A percentile compares a stretch with the other conserved stretches of the same genome.
These are phyloP conservation scores for Gamsiella multidivaricata DNA, from an alignment of 192 early-diverging fungal genomes.

Conservation along the genomic window DNA sequence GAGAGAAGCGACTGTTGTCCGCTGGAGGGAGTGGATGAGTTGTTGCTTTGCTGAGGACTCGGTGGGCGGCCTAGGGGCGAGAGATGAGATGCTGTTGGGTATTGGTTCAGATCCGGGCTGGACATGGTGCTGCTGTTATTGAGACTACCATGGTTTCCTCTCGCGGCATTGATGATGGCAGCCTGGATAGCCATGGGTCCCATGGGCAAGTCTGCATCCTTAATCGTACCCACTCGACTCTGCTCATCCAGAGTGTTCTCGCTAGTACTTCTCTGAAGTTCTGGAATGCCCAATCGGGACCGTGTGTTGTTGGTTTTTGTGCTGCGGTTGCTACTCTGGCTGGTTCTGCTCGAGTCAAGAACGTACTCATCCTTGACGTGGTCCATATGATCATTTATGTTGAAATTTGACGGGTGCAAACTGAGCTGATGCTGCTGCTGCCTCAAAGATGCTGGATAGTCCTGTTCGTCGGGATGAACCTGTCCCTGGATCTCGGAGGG, in stretches of 20 bases:
- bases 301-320: neutral
- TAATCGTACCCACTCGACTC: neutral
- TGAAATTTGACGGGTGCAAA: neutral
- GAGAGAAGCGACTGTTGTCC: neutral
- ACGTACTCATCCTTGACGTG: conserved; percentile 28
- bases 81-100: neutral
- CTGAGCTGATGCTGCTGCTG: neutral
- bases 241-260: conserved; percentile 19
- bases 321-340: conserved; percentile 27
- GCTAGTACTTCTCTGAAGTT: conserved; percentile 22
- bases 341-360: conserved; percentile 28
- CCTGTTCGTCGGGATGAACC: too few relatives aligned
- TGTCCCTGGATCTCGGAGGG: neutral
- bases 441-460: neutral
- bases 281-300: conserved; percentile 20
- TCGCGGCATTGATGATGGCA: conserved; percentile 40
- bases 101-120: conserved; percentile 34
- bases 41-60: neutral
- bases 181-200: conserved; percentile 39
- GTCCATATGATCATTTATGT: conserved; percentile 24
- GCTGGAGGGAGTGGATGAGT: neutral
- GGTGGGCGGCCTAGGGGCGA: too few relatives aligned
- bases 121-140: conserved; percentile 19
- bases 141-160: conserved; percentile 8
- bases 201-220: conserved; percentile 15